Evolutionary conservation across 805 yeast genomes (phyloP), one percentile per base, ranked within the genome.

Genomic region (Ogataea polymorpha): DNA sequence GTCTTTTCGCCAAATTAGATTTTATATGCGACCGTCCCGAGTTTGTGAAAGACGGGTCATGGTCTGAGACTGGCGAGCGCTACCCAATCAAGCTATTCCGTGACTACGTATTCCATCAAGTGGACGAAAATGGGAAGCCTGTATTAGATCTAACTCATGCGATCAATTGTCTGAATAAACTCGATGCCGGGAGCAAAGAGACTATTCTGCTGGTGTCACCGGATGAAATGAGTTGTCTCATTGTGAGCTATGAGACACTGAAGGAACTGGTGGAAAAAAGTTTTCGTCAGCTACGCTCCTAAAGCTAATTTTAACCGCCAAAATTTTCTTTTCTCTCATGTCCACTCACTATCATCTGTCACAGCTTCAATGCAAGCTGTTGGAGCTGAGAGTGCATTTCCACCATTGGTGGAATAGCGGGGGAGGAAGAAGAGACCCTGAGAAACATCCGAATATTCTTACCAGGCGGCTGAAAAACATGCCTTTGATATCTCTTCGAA

Each of bases 101-200:
- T 40, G 95, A 90, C 61, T 86, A 79, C 56, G 82, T 89, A 2
- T 93, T 90, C 66, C 93, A 86, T 55, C 95, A 87, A 58, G 75
- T 72, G 27, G 89, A 87, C 59, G 90, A 83, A 38, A 62, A 63
- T 17, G 96, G 96, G 11, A 74, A 74, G 53, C 89, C 96, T 2
- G 76, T 80, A 2, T 66, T 88, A 42, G 96, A 93, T 62, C 68
- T 93, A 52, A 81, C 89, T 1, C 88, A 88, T 59, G 90, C 89
- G 5, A 66, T 93, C 45, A 70, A 78, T 36, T 77, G 84, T 53
- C 67, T 93, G 55, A 91, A 91, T 65, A 93, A 91, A 63, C 68
- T 93, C 49, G 99, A 93, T 58, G 95, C 91, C 5, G 98, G 97
- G 1, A 74, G 83, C 24, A 89, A 86, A 37, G 99, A 93, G 63